phyloP scores from a whole-genome alignment of 805 yeast species.

The Debaryomyces hansenii region DNA sequence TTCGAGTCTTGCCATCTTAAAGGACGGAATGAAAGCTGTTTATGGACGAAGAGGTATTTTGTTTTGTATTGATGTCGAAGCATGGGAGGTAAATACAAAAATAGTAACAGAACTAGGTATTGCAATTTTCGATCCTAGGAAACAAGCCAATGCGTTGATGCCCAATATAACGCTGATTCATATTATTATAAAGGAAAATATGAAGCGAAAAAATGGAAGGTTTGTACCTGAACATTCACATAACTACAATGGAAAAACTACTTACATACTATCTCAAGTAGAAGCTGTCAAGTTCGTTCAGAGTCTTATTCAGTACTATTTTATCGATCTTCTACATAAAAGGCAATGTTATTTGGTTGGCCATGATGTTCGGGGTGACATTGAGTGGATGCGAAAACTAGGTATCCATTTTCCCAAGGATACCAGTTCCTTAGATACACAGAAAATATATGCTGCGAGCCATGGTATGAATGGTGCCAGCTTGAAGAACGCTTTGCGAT shows the following conservation, averaged over 20 bases:
- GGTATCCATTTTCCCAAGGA: slow-evolving; percentile 48
- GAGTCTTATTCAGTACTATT: slow-evolving; percentile 43
- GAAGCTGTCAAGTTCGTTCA: slow-evolving; percentile 43
- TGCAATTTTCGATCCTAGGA: slow-evolving; percentile 54
- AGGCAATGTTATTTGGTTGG: slow-evolving; percentile 47
- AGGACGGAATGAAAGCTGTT: slow-evolving; percentile 1
- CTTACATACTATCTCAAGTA: slow-evolving; percentile 37
- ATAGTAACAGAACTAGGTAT: slow-evolving; percentile 58
- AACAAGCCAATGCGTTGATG: slow-evolving; percentile 34
- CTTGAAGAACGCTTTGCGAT: slow-evolving; percentile 45
- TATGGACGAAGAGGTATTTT: slow-evolving; percentile 24
- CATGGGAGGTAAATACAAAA: slow-evolving; percentile 46
- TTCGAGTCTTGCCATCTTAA: not conserved
- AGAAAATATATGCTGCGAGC: slow-evolving; percentile 37
- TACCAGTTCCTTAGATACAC: slow-evolving; percentile 45
- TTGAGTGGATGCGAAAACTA: slow-evolving; percentile 46
- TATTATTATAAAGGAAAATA: slow-evolving; percentile 46
- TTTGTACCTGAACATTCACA: slow-evolving; percentile 56
- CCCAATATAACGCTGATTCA: slow-evolving; percentile 44
- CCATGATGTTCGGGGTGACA: slow-evolving; percentile 60
- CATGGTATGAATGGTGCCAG: slow-evolving; percentile 42
- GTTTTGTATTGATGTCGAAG: slow-evolving; percentile 58
- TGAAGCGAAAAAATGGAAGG: slow-evolving; percentile 46
- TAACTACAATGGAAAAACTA: slow-evolving; percentile 51
- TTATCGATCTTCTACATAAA: slow-evolving; percentile 22